A percentile compares a stretch with the other conserved stretches of the same genome.
phyloP scores from a whole-genome alignment of 805 yeast genomes.

The Komagataella pseudopastoris region DNA sequence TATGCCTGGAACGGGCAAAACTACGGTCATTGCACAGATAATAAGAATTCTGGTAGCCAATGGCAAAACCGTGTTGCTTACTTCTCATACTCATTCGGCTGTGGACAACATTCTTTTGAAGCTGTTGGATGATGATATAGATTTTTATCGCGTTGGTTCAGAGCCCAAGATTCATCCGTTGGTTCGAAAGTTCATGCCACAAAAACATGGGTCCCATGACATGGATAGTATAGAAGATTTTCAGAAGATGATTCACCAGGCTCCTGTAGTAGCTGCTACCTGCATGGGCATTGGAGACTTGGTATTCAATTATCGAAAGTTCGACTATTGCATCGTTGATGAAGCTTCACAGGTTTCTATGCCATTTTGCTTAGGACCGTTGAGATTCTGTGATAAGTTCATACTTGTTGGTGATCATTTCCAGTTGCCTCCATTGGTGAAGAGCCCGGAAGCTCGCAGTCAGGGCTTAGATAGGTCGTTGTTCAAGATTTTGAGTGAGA shows the following conservation, averaged over 20 bases:
- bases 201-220: conserved; percentile 17
- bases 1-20: conserved; percentile 98
- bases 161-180: conserved; percentile 46
- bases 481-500: conserved; percentile 61
- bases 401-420: conserved; percentile 93
- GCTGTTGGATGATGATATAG: conserved; percentile 30
- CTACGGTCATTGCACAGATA: conserved; percentile 75
- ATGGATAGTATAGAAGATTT: conserved; percentile 29
- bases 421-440: conserved; percentile 84
- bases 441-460: conserved; percentile 46
- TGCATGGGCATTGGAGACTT: conserved; percentile 65
- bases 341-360: conserved; percentile 94
- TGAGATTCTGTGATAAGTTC: conserved; percentile 64
- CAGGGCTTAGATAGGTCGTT: conserved; percentile 65
- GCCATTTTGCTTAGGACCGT: conserved; percentile 85
- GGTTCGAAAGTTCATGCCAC: conserved; percentile 38
- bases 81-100: conserved; percentile 91
- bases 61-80: conserved; percentile 57
- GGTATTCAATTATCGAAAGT: conserved; percentile 39
- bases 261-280: conserved; percentile 79
- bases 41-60: conserved; percentile 45
- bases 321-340: conserved; percentile 90
- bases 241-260: conserved; percentile 29
- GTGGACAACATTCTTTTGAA: conserved; percentile 86
- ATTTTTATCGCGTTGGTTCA: conserved; percentile 58